A percentile compares a stretch with the other conserved stretches of the same genome.
Conservation (phyloP, 345 rosid genomes). For the Physaria fendleri region DNA sequence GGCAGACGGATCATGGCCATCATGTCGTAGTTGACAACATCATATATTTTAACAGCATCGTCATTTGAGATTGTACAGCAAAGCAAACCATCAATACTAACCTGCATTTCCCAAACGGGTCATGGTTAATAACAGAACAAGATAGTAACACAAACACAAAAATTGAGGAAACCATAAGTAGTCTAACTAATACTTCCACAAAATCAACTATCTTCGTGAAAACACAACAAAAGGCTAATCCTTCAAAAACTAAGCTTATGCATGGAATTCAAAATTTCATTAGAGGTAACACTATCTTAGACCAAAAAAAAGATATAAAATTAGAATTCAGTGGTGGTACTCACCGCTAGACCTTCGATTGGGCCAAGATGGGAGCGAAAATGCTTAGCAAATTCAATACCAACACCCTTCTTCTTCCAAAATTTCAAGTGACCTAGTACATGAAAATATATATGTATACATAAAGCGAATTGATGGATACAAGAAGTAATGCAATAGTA, state of each 20-base stretch:
- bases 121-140: slow-evolving; percentile 45
- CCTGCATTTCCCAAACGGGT: slow-evolving; percentile 77
- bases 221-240: not conserved
- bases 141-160: slow-evolving; percentile 1
- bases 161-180: not conserved
- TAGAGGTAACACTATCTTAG: not conserved
- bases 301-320: not conserved
- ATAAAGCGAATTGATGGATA: not conserved
- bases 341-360: slow-evolving; percentile 88
- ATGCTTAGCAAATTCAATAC: slow-evolving; percentile 97
- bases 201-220: not conserved
- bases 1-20: slow-evolving; percentile 92
- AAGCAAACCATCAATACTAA: slow-evolving; percentile 85
- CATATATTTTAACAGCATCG: slow-evolving; percentile 80
- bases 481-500: not conserved
- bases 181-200: not conserved
- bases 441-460: not conserved
- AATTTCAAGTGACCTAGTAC: slow-evolving; percentile 84
- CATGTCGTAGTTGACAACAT: slow-evolving; percentile 96
- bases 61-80: slow-evolving; percentile 92
- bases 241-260: not conserved
- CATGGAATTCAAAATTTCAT: too few species aligned
- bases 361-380: slow-evolving; percentile 94
- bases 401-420: slow-evolving; percentile 88
- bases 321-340: slow-evolving; percentile 18